Conservation (phyloP, 495 filamentous ascomycete species). For the Poronia punctata region DNA sequence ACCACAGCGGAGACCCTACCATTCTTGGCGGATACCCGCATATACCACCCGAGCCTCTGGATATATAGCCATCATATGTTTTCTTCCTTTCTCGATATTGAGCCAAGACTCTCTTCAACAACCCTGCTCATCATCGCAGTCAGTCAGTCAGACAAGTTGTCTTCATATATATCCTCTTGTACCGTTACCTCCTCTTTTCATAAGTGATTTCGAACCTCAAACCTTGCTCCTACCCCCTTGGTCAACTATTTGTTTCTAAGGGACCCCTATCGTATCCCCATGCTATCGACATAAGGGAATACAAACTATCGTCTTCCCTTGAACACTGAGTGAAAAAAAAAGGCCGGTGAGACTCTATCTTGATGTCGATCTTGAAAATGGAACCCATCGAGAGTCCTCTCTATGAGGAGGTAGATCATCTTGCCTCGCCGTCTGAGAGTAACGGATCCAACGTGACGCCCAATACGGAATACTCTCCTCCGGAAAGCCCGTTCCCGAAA, state of each 20-base stretch:
- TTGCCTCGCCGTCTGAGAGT: constrained; percentile 33
- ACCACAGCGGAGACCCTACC: constrained; percentile 4
- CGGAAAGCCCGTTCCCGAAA: constrained; percentile 37
- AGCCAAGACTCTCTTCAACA: not conserved
- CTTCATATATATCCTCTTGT: too few relatives aligned
- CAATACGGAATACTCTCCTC: constrained; percentile 44
- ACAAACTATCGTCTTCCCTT: too few relatives aligned
- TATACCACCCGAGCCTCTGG: not conserved
- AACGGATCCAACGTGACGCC: constrained; percentile 39
- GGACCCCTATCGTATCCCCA: too few relatives aligned
- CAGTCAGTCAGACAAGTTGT: too few relatives aligned
- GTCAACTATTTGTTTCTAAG: too few relatives aligned
- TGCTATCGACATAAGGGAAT: too few relatives aligned
- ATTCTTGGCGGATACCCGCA: constrained; percentile 6
- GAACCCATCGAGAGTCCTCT: constrained; percentile 20
- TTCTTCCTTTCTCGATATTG: not conserved
- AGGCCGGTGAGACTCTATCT: not conserved
- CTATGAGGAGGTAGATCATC: constrained; percentile 28
- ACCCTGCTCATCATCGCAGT: too few relatives aligned
- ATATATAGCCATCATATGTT: constrained; percentile 4
- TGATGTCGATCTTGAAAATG: constrained; percentile 8
- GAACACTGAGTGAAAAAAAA: too few relatives aligned
- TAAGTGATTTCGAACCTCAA: too few relatives aligned
- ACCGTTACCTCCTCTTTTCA: too few relatives aligned
- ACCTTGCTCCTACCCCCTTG: too few relatives aligned